phyloP scores from a whole-genome alignment of 768 basidiomycete species.

The Suillus spraguei region DNA sequence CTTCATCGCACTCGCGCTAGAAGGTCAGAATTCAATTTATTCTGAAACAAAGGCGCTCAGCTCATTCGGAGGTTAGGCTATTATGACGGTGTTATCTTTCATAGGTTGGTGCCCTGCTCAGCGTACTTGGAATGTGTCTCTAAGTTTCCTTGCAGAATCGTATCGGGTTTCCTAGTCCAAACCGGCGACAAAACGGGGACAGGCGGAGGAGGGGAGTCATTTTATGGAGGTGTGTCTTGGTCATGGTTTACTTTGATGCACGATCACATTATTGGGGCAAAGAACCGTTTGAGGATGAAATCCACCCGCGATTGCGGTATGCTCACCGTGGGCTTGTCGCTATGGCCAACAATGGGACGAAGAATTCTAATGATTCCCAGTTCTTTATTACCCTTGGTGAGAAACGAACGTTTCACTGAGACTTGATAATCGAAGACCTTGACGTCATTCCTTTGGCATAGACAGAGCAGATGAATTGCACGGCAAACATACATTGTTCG shows the following conservation, averaged over 20 bases:
- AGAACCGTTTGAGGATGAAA: conserved; percentile 95
- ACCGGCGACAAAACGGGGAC: conserved; percentile 93
- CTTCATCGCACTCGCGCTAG: conserved; percentile 85
- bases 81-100: conserved; percentile 95
- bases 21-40: conserved; percentile 58
- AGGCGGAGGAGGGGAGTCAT: conserved; percentile 91
- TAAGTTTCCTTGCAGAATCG: conserved; percentile 51
- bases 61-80: conserved; percentile 59
- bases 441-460: conserved; percentile 27
- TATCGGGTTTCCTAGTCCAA: conserved; percentile 91
- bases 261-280: conserved; percentile 7
- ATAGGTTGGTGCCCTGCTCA: conserved; percentile 57
- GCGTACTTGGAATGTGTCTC: background rate
- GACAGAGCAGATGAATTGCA: conserved; percentile 92
- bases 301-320: conserved; percentile 89
- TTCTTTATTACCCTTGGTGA: conserved; percentile 92
- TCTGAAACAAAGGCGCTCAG: background rate
- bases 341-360: conserved; percentile 90
- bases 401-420: conserved; percentile 13
- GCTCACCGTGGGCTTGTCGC: conserved; percentile 88
- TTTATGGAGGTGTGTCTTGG: conserved; percentile 74
- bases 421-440: conserved; percentile 7
- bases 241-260: background rate
- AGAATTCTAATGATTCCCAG: conserved; percentile 91
- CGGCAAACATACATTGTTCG: conserved; percentile 94